Conservation (phyloP, 108 stramenopile genomes). For the Nitzschia sp. region DNA sequence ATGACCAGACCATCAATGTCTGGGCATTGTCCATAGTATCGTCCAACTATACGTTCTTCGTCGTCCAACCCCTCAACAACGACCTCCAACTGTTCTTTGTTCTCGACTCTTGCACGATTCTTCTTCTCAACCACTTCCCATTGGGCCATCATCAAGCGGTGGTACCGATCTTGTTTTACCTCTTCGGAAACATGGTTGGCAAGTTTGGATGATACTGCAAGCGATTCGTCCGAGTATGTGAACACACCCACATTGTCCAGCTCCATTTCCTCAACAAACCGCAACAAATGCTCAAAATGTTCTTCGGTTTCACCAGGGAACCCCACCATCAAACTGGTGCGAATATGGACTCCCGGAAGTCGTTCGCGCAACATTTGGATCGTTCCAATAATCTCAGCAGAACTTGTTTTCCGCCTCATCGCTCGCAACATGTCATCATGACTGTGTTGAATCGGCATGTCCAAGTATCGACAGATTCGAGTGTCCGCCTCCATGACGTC, state of each 20-base stretch:
- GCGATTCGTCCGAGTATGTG: slow-evolving; percentile 39
- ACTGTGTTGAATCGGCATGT: slow-evolving; percentile 53
- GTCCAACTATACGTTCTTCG: slow-evolving; percentile 30
- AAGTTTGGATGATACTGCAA: slow-evolving; percentile 39
- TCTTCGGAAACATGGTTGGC: slow-evolving; percentile 63
- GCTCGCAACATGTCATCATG: slow-evolving; percentile 38
- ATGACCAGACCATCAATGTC: slow-evolving; percentile 50
- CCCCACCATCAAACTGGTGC: slow-evolving; percentile 75
- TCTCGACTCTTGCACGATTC: slow-evolving; percentile 23
- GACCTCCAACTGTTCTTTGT: slow-evolving; percentile 22
- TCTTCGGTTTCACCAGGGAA: slow-evolving; percentile 87
- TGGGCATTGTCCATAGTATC: slow-evolving; percentile 52
- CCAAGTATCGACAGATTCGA: slow-evolving; percentile 43
- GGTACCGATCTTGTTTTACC: slow-evolving; percentile 66
- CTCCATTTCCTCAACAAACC: slow-evolving; percentile 53
- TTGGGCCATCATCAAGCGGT: slow-evolving; percentile 44
- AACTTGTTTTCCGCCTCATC: slow-evolving; percentile 42
- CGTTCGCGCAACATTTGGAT: slow-evolving; percentile 40
- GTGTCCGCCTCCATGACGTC: slow-evolving; percentile 38
- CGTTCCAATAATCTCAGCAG: slow-evolving; percentile 29
- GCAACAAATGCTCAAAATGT: slow-evolving; percentile 70
- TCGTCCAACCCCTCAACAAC: slow-evolving; percentile 43
- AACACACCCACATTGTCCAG: slow-evolving; percentile 46
- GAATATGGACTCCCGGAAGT: slow-evolving; percentile 67
- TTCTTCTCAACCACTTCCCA: slow-evolving; percentile 31